Conservation (phyloP, 129 eudicot genomes). For the Calendula officinalis region DNA sequence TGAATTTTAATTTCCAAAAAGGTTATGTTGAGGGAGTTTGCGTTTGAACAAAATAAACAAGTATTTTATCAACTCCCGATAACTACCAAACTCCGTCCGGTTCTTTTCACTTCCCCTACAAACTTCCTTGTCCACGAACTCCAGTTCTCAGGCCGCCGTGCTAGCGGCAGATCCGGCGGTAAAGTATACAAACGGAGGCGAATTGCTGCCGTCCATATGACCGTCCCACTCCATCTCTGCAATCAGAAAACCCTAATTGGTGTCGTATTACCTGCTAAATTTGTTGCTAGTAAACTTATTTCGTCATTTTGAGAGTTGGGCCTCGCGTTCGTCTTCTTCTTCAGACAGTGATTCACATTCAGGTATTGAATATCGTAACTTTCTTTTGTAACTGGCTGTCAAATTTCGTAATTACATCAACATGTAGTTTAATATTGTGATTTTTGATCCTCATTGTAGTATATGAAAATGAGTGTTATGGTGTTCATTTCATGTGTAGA, state of each 20-base stretch:
- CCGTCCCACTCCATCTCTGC: conserved; percentile 20
- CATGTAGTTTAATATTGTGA: conserved; percentile 1
- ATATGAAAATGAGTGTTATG: conserved; percentile 11
- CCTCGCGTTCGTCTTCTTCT: conserved; percentile 11
- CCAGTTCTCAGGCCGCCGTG: conserved; percentile 25
- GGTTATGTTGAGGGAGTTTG: too few relatives aligned
- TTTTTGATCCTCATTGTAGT: conserved; percentile 5
- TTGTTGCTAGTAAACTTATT: conserved; percentile 31
- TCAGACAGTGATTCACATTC: conserved; percentile 36
- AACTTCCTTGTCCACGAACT: conserved; percentile 14
- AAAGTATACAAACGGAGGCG: conserved; percentile 25
- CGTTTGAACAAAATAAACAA: too few relatives aligned
- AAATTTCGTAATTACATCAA: too few relatives aligned
- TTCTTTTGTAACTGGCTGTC: neutral
- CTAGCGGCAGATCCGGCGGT: conserved; percentile 33
- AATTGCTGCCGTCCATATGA: conserved; percentile 30
- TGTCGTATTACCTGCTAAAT: conserved; percentile 31
- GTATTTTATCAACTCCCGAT: too few relatives aligned
- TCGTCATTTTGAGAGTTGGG: conserved; percentile 37
- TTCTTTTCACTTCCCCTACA: neutral
- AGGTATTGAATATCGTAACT: conserved; percentile 18
- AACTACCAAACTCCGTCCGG: too few relatives aligned
- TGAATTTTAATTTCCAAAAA: too few relatives aligned
- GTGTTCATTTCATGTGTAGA: neutral
- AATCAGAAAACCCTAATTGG: conserved; percentile 33